These are phyloP conservation scores for Solidago caesia DNA, from an alignment of 129 eudicot genomes.

Conservation along the genomic window DNA sequence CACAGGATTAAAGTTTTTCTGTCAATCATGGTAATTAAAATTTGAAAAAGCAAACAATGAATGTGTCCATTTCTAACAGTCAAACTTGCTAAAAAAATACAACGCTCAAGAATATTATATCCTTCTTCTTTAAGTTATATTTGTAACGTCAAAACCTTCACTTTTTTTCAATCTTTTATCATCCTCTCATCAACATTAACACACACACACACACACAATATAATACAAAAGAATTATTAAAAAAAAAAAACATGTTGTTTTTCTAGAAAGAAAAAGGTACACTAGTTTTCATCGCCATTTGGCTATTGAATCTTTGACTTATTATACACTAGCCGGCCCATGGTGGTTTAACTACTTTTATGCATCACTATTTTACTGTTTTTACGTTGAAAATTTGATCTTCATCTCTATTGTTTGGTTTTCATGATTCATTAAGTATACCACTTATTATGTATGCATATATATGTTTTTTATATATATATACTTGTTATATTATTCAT, in stretches of 20 bases:
- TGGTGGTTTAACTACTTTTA: constrained; percentile 30
- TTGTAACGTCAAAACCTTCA: constrained; percentile 29
- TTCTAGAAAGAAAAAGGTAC: background rate
- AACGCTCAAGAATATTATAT: constrained; percentile 28
- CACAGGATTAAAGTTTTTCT: too few species aligned
- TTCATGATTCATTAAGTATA: background rate
- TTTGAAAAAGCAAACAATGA: constrained; percentile 17
- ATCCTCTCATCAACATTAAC: background rate
- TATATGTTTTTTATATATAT: background rate
- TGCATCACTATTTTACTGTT: constrained; percentile 23
- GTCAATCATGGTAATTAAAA: background rate
- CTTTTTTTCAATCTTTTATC: constrained; percentile 2
- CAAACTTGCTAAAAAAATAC: constrained; percentile 30
- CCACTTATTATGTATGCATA: background rate
- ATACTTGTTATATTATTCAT: too few species aligned
- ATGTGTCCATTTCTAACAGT: constrained; percentile 32
- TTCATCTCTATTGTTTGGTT: background rate
- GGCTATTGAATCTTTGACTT: constrained; percentile 25
- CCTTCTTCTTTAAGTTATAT: constrained; percentile 13
- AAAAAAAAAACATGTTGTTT: background rate
- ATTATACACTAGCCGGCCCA: constrained; percentile 35
- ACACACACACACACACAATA: constrained; percentile 1
- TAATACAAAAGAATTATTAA: constrained; percentile 7
- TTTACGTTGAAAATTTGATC: constrained; percentile 1
- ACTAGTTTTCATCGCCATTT: constrained; percentile 28